A percentile compares a stretch with the other conserved stretches of the same genome.
Evolutionary conservation across 352 stramenopile genomes (phyloP).

Genomic region (Phytophthora fragariaefolia): DNA sequence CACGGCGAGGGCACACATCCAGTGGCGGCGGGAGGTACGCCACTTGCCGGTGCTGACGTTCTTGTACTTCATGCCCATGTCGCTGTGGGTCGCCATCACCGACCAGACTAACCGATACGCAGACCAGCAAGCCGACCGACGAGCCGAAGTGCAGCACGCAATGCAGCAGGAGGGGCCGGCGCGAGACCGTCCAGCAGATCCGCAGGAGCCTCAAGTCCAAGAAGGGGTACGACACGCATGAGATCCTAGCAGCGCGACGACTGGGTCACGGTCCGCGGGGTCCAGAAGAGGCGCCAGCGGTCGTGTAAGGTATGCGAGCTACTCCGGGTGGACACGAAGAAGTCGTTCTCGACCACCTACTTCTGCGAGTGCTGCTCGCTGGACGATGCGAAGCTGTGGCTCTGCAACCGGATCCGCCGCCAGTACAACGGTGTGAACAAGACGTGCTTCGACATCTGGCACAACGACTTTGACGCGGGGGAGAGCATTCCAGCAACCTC

Average conservation of each 20-base stretch:
- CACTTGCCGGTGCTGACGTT: slow-evolving; percentile 22
- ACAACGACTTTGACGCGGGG: slow-evolving; percentile 16
- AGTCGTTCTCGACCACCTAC: slow-evolving; percentile 18
- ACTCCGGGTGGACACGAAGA: not conserved
- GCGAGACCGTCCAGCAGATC: slow-evolving; percentile 5
- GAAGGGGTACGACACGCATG: not conserved
- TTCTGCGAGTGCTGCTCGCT: not conserved
- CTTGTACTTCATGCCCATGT: slow-evolving; percentile 32
- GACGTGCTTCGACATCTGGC: slow-evolving; percentile 6
- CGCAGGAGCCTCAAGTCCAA: slow-evolving; percentile 1
- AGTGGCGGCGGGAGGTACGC: not conserved
- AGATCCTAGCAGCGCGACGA: slow-evolving; percentile 9
- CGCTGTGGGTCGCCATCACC: slow-evolving; percentile 22
- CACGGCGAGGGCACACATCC: not conserved
- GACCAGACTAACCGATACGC: slow-evolving; percentile 35
- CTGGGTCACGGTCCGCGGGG: not conserved
- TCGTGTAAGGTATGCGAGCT: not conserved
- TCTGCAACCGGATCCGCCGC: not conserved
- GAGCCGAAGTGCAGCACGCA: not conserved
- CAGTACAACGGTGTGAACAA: not conserved
- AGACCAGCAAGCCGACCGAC: slow-evolving; percentile 11
- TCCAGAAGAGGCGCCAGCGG: not conserved
- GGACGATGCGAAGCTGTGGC: not conserved
- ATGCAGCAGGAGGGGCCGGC: slow-evolving; percentile 4
- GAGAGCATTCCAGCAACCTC: not conserved